A percentile compares a stretch with the other conserved stretches of the same genome.
These are phyloP conservation scores for Ophiostoma novo-ulmi DNA, from an alignment of 2,329 filamentous ascomycete genomes.

Conservation along the genomic window DNA sequence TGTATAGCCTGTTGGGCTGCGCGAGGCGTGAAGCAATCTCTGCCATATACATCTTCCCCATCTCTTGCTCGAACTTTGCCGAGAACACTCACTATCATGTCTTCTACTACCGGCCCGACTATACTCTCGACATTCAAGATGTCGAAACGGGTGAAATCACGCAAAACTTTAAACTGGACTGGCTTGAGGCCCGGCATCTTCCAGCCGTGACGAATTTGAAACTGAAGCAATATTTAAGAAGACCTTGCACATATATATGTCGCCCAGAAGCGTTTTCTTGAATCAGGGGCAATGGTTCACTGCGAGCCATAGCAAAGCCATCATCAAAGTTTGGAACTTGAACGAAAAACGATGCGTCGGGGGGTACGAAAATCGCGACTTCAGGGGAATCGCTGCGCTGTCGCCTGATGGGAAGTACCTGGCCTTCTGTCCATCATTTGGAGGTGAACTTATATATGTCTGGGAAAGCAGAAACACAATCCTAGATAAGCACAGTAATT, in stretches of 20 bases:
- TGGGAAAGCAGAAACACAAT: too few relatives aligned
- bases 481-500: too few relatives aligned
- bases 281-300: slow-evolving; percentile 1
- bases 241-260: background rate
- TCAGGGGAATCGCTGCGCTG: background rate
- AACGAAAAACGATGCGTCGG: background rate
- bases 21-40: background rate
- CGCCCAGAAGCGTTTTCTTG: background rate
- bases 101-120: background rate
- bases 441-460: too few relatives aligned
- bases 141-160: background rate
- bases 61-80: background rate
- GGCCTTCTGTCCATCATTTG: background rate
- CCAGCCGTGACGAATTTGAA: background rate
- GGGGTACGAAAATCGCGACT: background rate
- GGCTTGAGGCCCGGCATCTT: background rate
- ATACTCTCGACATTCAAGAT: background rate
- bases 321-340: background rate
- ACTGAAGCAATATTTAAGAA: background rate
- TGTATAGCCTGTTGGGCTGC: background rate
- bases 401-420: background rate
- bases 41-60: background rate
- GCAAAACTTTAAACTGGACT: background rate
- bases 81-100: background rate
- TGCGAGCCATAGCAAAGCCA: background rate